Base-by-base conservation (phyloP, 2,329 filamentous ascomycete species). In the Escovopsis weberi region DNA sequence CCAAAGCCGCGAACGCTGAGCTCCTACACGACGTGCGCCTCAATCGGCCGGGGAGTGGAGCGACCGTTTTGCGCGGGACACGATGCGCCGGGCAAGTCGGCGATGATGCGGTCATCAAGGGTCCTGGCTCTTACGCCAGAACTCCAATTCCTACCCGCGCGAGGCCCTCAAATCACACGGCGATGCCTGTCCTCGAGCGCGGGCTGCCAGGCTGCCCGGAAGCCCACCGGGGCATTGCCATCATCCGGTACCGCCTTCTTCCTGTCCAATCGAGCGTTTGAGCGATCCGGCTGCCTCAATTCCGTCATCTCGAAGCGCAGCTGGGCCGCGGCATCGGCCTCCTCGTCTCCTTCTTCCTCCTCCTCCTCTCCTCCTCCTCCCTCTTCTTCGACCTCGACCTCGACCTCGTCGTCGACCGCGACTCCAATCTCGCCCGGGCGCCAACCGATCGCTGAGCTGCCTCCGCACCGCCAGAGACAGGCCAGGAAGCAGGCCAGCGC, bases 261-360 rank as follows among this genome's bases (percentile, higher is more conserved):
- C 12, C 44, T 63, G 3, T 62, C 60, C 3, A 63, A 63, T 35
- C 53, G 58, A 8, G 37, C 58, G 2, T 58, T 62, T 45, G 58
- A 61, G n/a, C 51, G 59, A 37, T 62, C 61, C 7, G 52, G 50
- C 44, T 64, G 60, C 39, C 59, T 64, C 44, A 59, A 63, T 42
- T 55, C 54, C 12, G 42, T 64, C 41, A 42, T 62, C 33, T 37
- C 52, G 23, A 47, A 48, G 42, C 55, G 53, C 38, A 49, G 48
- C 46, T 50, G 56, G 38, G 55, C 48, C 34, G 37, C 51, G 38
- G 55, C 55, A 1, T 55, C 53, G 6, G 57, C 56, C 0, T 51
- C 51, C 10, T 30, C 28, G 1, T 30, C 28, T 30, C 6, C 28
- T 30, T 30, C 28, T 12, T 45, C 52, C 33, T 33, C 43, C 33